Evolutionary conservation across 2,329 filamentous ascomycete species (phyloP), one percentile per base, ranked within the genome.

Genomic region (Exserohilum turcica): DNA sequence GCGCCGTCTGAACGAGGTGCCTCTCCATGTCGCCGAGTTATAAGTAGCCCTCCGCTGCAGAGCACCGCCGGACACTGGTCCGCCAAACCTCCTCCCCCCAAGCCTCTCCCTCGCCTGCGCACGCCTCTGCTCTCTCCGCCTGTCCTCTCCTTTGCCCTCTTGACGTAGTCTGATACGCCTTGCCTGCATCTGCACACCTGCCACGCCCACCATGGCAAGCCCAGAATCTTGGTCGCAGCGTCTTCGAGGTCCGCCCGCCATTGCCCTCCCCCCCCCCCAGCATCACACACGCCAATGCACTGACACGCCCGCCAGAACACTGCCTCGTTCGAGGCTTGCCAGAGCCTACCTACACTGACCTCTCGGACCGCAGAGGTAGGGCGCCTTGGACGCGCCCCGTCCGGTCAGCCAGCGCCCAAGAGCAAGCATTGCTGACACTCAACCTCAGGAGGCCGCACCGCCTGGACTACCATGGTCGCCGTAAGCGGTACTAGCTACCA

Each of bases 291-390:
- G 9, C 19, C 42, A 13, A 21, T 16, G 32, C 18, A 19, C 33
- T 28, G 24, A 37, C 15, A 32, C 18, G n/a, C 19, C 42, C 42
- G n/a, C 31, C 65, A 75, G 73, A 73, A 6, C 64, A 74, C 44
- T 76, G 73, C 49, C 58, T 55, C 18, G 61, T 54, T 13, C 51
- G 59, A 15, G 43, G 59, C n/a, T 46, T 70, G 7, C 61, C 61
- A 21, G 67, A 70, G 10, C 67, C 71, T 5, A 54, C 56, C 8
- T 74, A 63, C 42, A 71, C 74, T 46, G 71, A 74, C 28, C 61
- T 74, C 3, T 74, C 72, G 47, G 73, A 76, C 53, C 71, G 72
- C 45, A 59, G 73, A 59, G 73, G 73, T 75, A 60, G 48, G 61
- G 16, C 21, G 37, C 7, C 9, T 35, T 27, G 39, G 31, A 32